Conservation (phyloP, 106 monocot genomes). For the Acanthochlamys bracteata region DNA sequence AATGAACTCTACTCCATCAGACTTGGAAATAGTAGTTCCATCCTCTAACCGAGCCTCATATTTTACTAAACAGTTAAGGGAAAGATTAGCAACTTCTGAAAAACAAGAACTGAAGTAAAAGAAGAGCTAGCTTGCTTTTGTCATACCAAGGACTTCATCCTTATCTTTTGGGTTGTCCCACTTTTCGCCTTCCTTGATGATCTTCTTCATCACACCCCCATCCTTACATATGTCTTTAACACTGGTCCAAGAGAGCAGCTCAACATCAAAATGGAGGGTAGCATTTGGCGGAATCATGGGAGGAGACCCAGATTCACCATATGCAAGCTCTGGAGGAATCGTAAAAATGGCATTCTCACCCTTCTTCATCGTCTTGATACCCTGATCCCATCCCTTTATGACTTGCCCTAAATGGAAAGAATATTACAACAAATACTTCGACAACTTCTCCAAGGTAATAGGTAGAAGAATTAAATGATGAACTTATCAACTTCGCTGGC, state of each 20-base stretch:
- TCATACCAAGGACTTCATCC: conserved; percentile 65
- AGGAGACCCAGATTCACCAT: conserved; percentile 61
- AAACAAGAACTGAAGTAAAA: neutral
- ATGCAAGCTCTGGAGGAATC: conserved; percentile 61
- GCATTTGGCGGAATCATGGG: conserved; percentile 63
- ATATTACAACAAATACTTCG: neutral
- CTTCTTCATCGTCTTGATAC: conserved; percentile 73
- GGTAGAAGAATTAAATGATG: no score
- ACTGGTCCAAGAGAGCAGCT: conserved; percentile 68
- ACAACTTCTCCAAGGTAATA: no score
- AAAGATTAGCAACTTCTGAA: neutral
- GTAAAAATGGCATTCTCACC: conserved; percentile 71
- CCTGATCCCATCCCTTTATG: conserved; percentile 75
- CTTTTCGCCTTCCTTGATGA: conserved; percentile 61
- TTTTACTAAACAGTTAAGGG: conserved; percentile 34
- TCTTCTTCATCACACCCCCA: conserved; percentile 69
- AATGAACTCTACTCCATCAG: conserved; percentile 68
- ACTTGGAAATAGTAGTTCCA: conserved; percentile 56
- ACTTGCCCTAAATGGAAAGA: conserved; percentile 69
- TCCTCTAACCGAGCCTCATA: conserved; percentile 77
- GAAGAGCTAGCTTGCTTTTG: no score
- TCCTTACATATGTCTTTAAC: conserved; percentile 75
- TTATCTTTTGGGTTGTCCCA: conserved; percentile 79
- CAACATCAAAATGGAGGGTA: conserved; percentile 74
- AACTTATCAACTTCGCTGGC: no score